A percentile compares a stretch with the other conserved stretches of the same genome.
Evolutionary conservation across 495 filamentous ascomycete species (phyloP).

Genomic region (Evansstolkia leycettana): DNA sequence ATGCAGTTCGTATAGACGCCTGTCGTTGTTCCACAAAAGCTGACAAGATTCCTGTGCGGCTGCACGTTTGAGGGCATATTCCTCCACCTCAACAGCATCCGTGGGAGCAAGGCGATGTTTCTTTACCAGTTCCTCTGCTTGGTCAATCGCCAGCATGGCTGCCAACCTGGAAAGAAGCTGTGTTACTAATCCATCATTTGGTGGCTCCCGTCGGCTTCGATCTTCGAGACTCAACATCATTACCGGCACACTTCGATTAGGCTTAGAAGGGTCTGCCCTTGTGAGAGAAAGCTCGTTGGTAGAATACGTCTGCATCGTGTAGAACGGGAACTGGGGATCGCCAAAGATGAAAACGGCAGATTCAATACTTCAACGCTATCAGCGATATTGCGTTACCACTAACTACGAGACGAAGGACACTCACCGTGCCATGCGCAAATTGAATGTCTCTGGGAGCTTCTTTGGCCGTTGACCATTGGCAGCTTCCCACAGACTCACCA

Average conservation of each 20-base stretch:
- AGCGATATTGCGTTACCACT: slow-evolving; percentile 3
- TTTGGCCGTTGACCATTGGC: slow-evolving; percentile 40
- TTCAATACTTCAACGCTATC: slow-evolving; percentile 17
- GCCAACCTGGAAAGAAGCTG: slow-evolving; percentile 61
- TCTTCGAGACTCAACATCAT: slow-evolving; percentile 50
- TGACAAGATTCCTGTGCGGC: slow-evolving; percentile 62
- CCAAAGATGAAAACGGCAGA: slow-evolving; percentile 27
- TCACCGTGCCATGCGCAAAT: slow-evolving; percentile 34
- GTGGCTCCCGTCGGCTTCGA: slow-evolving; percentile 40
- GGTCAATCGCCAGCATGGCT: slow-evolving; percentile 56
- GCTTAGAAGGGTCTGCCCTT: slow-evolving; percentile 24
- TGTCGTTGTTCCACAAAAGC: slow-evolving; percentile 55
- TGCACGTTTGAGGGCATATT: slow-evolving; percentile 45
- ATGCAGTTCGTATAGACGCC: slow-evolving; percentile 53
- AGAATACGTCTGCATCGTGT: slow-evolving; percentile 31
- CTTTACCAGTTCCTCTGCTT: slow-evolving; percentile 35
- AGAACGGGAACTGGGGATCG: slow-evolving; percentile 29
- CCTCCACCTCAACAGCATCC: slow-evolving; percentile 36
- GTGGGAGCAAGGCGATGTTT: slow-evolving; percentile 27
- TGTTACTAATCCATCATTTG: slow-evolving; percentile 58
- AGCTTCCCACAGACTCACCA: slow-evolving; percentile 38
- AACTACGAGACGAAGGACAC: not conserved
- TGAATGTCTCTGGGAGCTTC: slow-evolving; percentile 25
- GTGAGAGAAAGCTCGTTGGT: slow-evolving; percentile 27
- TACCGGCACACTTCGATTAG: slow-evolving; percentile 31